Evolutionary conservation across 495 filamentous ascomycete species (phyloP).

Genomic region (Neurospora sp.): DNA sequence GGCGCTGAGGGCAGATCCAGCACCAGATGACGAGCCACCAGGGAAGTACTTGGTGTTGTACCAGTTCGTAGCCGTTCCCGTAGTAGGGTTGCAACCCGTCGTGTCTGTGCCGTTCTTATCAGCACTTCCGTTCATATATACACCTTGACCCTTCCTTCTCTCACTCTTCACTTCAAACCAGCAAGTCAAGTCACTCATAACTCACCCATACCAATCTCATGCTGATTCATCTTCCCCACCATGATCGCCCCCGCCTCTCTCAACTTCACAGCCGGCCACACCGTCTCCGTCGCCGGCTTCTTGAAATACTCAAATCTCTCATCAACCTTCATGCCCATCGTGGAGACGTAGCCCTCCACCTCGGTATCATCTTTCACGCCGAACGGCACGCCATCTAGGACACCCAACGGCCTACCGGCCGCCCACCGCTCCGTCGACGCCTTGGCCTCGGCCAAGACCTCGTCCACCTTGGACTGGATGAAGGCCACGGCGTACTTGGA

Average conservation of each 20-base stretch:
- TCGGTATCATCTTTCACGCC: constrained; percentile 81
- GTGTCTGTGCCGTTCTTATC: constrained; percentile 16
- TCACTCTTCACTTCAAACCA: neutral
- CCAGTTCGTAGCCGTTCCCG: constrained; percentile 77
- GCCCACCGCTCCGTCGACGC: constrained; percentile 62
- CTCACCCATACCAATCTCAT: constrained; percentile 59
- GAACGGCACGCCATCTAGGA: constrained; percentile 78
- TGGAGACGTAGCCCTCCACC: constrained; percentile 60
- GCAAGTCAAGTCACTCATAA: neutral
- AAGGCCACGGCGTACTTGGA: constrained; percentile 62
- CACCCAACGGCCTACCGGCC: constrained; percentile 47
- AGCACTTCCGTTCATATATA: neutral
- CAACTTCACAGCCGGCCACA: constrained; percentile 68
- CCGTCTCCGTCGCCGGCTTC: constrained; percentile 19
- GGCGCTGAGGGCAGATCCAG: constrained; percentile 63
- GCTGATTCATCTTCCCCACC: constrained; percentile 83
- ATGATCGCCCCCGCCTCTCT: constrained; percentile 72
- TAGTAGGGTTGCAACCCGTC: constrained; percentile 50
- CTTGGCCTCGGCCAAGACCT: constrained; percentile 54
- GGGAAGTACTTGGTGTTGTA: constrained; percentile 72
- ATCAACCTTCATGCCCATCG: constrained; percentile 40
- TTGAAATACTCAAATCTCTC: constrained; percentile 28
- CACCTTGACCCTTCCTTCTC: neutral
- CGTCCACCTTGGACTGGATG: constrained; percentile 43
- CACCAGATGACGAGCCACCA: constrained; percentile 81